Evolutionary conservation across 805 yeast genomes (phyloP), one percentile per base, ranked within the genome.

Genomic region (Lachancea sp.): DNA sequence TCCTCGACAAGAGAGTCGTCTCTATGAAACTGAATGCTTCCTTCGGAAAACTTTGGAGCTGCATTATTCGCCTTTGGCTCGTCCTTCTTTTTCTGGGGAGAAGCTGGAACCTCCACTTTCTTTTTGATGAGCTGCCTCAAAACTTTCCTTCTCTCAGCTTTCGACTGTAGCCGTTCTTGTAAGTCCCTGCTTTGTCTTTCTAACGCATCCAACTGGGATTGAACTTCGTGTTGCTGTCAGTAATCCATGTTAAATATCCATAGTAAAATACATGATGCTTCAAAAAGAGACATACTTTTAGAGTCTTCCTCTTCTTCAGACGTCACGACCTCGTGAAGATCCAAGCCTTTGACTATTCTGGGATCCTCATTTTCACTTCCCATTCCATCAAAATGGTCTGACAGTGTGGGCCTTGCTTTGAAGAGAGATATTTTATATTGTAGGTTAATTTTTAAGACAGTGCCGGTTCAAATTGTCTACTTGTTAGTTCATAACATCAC

Each of bases 101-200:
- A 62, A 1, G 54, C 49, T 8, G 39, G 39, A 29, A 36, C 21
- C 19, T 36, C 39, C 20, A 36, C 39, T 17, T 29, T 23, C 19
- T 22, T 23, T 23, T 28, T 29, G 33, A 20, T 28, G 22, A 32
- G 35, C 21, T 60, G 55, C 42, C 53, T 58, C 5, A 18, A 13
- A 12, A 20, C 29, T 40, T 40, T 47, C 13, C 31, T 34, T 7
- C 38, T 38, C n/a, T 45, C 34, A 29, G 50, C 47, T 43, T 54
- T 52, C 13, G 32, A 38, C 24, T 45, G 37, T 17, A 61, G 40
- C 15, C 63, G 43, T 9, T 46, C 43, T 16, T 58, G 41, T 3
- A 65, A 45, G 36, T 55, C 61, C 8, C 32, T 29, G 23, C 41
- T 54, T 40, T 47, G 58, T 7, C 47, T 46, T 31, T 58, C 64